These are phyloP conservation scores for Colletotrichum lindemuthianum DNA, from an alignment of 2,329 filamentous ascomycete genomes.

Conservation along the genomic window DNA sequence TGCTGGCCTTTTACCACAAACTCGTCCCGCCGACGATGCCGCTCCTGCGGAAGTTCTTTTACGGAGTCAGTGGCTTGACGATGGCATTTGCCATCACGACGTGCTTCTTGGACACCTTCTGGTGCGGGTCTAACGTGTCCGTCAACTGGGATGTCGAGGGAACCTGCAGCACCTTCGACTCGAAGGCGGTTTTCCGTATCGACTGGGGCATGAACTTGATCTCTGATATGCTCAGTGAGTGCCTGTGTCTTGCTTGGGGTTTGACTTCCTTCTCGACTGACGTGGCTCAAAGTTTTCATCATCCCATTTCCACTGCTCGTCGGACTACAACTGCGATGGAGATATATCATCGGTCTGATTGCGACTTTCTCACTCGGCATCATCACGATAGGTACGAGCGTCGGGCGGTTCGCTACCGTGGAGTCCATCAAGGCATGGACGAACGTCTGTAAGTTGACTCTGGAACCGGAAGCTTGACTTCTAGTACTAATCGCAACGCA, in stretches of 20 bases:
- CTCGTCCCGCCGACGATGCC: constrained; percentile 42
- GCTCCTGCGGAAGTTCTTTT: constrained; percentile 38
- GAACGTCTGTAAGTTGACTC: constrained; percentile 37
- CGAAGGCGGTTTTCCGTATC: constrained; percentile 41
- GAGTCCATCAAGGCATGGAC: constrained; percentile 37
- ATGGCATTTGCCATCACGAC: constrained; percentile 39
- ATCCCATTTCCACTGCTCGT: constrained; percentile 39
- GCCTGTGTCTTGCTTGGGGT: neutral
- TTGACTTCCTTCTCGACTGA: no score
- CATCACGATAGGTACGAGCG: constrained; percentile 38
- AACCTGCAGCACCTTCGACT: constrained; percentile 40
- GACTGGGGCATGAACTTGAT: constrained; percentile 44
- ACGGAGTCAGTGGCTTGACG: constrained; percentile 39
- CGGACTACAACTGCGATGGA: constrained; percentile 35
- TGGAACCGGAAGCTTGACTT: fast-evolving
- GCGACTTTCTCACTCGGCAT: constrained; percentile 38
- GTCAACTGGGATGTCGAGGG: constrained; percentile 42
- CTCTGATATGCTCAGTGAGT: constrained; percentile 39
- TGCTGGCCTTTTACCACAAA: constrained; percentile 43
- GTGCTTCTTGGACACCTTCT: constrained; percentile 44
- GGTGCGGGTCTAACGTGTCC: constrained; percentile 42
- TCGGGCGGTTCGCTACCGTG: constrained; percentile 39
- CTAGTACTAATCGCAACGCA: constrained; percentile 1
- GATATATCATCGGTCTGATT: constrained; percentile 38
- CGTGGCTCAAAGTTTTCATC: constrained; percentile 32